Base-by-base conservation (phyloP, 2,329 filamentous ascomycete species). In the Arthrobotrys entomopaga region DNA sequence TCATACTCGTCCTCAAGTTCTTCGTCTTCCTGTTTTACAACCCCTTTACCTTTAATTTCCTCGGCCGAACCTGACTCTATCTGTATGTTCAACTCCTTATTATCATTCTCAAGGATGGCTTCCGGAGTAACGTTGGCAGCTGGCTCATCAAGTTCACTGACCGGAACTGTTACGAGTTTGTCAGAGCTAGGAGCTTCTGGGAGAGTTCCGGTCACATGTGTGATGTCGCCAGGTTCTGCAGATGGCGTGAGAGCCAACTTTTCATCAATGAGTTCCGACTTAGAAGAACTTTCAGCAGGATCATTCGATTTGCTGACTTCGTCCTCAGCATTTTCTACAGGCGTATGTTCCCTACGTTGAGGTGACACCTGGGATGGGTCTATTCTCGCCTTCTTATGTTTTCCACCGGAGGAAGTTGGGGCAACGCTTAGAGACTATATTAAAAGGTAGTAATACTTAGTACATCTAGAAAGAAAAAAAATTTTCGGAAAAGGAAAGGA, bases 311-410 rank as follows among this genome's bases (percentile, higher is more conserved):
- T 20, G 8, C 19, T 16, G 19, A 11, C 19, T 16, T 49, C 19
- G 8, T 16, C 42, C 15, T 63, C 42, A 13, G 48, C 54, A 53
- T 64, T 58, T 20, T 20, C 50, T 63, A 67, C 67, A 2, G 57
- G 56, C 6, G 38, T 67, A 59, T 74, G 61, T 40, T 22, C 52
- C 13, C 43, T 24, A 11, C 22, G 5, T n/a, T 6, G 49, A 26
- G 56, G 49, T 6, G 50, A 42, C 7, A 22, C 19, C 16, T 64
- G 48, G 8, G 50, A 42, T 19, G 42, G n/a, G 7, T 67, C 70
- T 38, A 74, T 66, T 34, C 70, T 74, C 8, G 56, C 40, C 19
- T 65, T 74, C 29, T 74, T 74, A 50, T 63, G 26, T 20, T 58
- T 74, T 19, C 40, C 57, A 54, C 52, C 38, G 11, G 61, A 3